Evolutionary conservation across 495 filamentous ascomycete genomes (phyloP).

Genomic region (Podospora conica): DNA sequence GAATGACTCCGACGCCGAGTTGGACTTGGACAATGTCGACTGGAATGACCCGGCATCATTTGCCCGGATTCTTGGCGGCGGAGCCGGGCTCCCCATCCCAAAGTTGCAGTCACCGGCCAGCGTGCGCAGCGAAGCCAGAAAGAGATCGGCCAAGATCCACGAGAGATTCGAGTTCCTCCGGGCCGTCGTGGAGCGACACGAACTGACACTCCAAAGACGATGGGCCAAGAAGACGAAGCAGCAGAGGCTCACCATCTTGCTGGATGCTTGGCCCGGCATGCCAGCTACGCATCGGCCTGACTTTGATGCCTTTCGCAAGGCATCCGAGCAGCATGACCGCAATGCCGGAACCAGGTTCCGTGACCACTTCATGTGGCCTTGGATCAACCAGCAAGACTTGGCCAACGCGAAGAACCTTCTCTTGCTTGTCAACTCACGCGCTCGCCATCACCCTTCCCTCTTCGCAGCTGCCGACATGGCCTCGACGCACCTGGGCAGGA

Average conservation of each 20-base stretch:
- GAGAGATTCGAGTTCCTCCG: too few relatives aligned
- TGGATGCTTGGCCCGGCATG: constrained; percentile 45
- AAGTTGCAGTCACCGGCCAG: background rate
- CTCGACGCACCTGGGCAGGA: too few relatives aligned
- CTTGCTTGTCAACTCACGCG: constrained; percentile 45
- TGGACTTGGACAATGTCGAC: background rate
- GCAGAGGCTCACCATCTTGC: constrained; percentile 38
- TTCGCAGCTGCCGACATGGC: constrained; percentile 43
- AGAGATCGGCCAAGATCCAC: too few relatives aligned
- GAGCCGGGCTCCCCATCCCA: background rate
- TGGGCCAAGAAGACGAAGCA: constrained; percentile 44
- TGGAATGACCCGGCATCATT: background rate
- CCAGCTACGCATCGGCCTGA: constrained; percentile 51
- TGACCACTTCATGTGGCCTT: constrained; percentile 42
- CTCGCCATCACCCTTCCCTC: constrained; percentile 38
- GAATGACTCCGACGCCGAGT: background rate
- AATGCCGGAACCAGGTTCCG: constrained; percentile 16
- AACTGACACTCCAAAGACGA: constrained; percentile 40
- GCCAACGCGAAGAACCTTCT: constrained; percentile 38
- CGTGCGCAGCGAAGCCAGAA: background rate
- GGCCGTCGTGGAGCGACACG: too few relatives aligned
- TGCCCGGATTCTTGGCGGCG: background rate
- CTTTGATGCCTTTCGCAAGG: too few relatives aligned
- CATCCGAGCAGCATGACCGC: too few relatives aligned
- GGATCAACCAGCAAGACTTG: constrained; percentile 55